These are phyloP conservation scores for Acacia concinna DNA, from an alignment of 331 rosid genomes.

Conservation along the genomic window DNA sequence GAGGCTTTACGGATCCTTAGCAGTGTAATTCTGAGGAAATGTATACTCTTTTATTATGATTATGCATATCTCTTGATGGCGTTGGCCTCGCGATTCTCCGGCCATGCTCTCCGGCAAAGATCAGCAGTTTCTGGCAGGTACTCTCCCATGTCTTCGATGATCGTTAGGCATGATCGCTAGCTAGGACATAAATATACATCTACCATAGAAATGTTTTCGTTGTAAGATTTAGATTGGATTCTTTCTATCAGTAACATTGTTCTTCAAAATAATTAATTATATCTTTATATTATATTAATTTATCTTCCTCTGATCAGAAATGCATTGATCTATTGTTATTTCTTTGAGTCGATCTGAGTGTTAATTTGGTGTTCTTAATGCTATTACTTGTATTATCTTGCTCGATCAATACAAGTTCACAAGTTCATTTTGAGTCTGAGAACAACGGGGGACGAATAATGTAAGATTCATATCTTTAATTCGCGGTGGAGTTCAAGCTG, in stretches of 20 bases:
- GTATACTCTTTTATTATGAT: slow-evolving; percentile 42
- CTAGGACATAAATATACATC: background rate
- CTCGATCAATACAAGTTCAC: too few relatives aligned
- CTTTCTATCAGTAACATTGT: background rate
- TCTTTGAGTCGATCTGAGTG: background rate
- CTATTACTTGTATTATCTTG: background rate
- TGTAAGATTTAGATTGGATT: background rate
- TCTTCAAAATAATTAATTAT: background rate
- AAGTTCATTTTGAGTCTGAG: background rate
- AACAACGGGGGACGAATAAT: background rate
- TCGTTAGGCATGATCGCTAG: slow-evolving; percentile 60
- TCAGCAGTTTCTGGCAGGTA: slow-evolving; percentile 37
- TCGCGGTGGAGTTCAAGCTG: background rate
- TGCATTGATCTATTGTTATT: background rate
- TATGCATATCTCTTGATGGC: slow-evolving; percentile 34
- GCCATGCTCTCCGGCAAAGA: slow-evolving; percentile 33
- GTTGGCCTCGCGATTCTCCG: slow-evolving; percentile 46
- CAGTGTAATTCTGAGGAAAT: slow-evolving; percentile 53
- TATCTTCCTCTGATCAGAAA: background rate
- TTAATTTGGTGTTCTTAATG: background rate
- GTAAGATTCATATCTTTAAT: background rate
- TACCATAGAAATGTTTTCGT: background rate
- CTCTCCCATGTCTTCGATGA: slow-evolving; percentile 51
- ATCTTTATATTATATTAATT: too few relatives aligned
- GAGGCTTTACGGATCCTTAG: slow-evolving; percentile 37